Percentiles rank a stretch among this genome's conserved stretches.
Evolutionary conservation across 768 basidiomycete species (phyloP).

Genomic region (Heimioporus sp.): DNA sequence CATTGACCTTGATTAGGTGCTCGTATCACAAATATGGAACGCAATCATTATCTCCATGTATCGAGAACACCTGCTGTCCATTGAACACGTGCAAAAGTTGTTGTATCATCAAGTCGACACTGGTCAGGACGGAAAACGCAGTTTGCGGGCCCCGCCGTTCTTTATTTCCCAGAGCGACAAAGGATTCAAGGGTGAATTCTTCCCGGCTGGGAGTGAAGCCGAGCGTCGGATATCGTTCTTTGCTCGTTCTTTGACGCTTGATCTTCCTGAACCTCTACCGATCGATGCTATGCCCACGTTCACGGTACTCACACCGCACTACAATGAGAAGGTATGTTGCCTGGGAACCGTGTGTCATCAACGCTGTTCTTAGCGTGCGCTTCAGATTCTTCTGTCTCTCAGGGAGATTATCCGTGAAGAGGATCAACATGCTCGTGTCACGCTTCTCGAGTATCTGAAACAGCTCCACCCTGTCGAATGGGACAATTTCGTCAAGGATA

Average conservation of each 20-base stretch:
- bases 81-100: conserved; percentile 97
- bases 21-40: conserved; percentile 99
- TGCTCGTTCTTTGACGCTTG: conserved; percentile 95
- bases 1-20: conserved; percentile 52
- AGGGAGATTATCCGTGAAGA: conserved; percentile 99
- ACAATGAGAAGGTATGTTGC: conserved; percentile 84
- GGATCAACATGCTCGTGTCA: conserved; percentile 95
- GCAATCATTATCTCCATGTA: conserved; percentile 99
- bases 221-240: conserved; percentile 99
- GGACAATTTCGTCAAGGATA: conserved; percentile 99
- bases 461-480: conserved; percentile 97
- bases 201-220: conserved; percentile 92
- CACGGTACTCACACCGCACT: conserved; percentile 97
- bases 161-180: conserved; percentile 96
- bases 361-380: conserved; percentile 2
- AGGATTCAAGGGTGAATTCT: conserved; percentile 82
- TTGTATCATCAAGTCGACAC: conserved; percentile 96
- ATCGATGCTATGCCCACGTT: conserved; percentile 99
- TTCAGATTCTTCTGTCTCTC: conserved; percentile 86
- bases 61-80: conserved; percentile 96
- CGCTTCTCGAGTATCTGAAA: conserved; percentile 96
- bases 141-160: conserved; percentile 93
- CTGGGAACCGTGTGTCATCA: background rate
- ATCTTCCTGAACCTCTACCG: conserved; percentile 88
- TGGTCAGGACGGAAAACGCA: conserved; percentile 80